Evolutionary conservation across 1,284 basidiomycete genomes (phyloP).

Genomic region (Fomitopsis pinicola): DNA sequence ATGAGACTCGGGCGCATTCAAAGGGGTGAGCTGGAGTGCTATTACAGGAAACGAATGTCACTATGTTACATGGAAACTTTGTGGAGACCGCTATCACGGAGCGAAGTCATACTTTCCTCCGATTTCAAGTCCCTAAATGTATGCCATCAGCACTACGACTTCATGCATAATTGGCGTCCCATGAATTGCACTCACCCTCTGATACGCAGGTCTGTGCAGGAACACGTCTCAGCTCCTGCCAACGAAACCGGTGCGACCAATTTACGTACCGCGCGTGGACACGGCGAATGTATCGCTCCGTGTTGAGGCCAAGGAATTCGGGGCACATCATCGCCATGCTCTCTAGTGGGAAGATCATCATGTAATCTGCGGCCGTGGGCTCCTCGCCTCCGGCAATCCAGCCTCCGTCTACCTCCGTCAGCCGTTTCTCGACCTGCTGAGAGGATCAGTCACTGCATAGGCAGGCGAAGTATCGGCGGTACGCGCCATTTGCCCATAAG

Average conservation of each 20-base stretch:
- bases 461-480: background rate
- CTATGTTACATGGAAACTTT: too few species aligned
- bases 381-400: slow-evolving; percentile 36
- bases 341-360: slow-evolving; percentile 35
- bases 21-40: too few species aligned
- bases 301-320: slow-evolving; percentile 22
- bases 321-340: slow-evolving; percentile 11
- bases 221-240: background rate
- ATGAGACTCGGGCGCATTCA: too few species aligned
- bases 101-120: background rate
- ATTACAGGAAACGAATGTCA: too few species aligned
- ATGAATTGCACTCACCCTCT: background rate
- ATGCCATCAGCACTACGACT: background rate
- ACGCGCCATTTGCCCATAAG: background rate
- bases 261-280: slow-evolving; percentile 26
- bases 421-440: slow-evolving; percentile 22
- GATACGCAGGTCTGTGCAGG: background rate
- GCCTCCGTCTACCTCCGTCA: slow-evolving; percentile 20
- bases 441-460: background rate
- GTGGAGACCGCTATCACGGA: background rate
- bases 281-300: slow-evolving; percentile 25
- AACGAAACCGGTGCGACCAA: background rate
- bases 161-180: background rate
- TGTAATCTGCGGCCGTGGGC: slow-evolving; percentile 37
- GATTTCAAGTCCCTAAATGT: background rate